A percentile compares a stretch with the other conserved stretches of the same genome.
Evolutionary conservation across 108 stramenopile genomes (phyloP).

Genomic region (Nitzschia putrida): DNA sequence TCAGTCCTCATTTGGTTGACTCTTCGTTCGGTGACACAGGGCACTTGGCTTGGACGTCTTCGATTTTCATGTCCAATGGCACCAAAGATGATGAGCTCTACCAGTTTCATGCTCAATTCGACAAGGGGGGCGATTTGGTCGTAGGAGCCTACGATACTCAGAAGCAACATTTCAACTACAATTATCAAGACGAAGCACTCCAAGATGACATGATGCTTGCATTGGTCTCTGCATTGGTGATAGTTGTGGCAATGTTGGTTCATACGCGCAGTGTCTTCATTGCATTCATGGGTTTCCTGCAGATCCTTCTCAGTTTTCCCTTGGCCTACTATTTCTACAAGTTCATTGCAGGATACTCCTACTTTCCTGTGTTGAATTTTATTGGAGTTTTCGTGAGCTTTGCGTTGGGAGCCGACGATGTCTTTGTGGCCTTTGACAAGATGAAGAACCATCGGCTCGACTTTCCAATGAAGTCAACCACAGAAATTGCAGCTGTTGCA

Average conservation of each 20-base stretch:
- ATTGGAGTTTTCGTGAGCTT: conserved; percentile 53
- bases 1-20: conserved; percentile 2
- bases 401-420: conserved; percentile 55
- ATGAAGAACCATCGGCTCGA: conserved; percentile 47
- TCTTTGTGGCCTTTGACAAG: conserved; percentile 50
- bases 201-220: conserved; percentile 40
- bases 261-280: conserved; percentile 49
- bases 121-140: conserved; percentile 18
- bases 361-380: conserved; percentile 58
- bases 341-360: conserved; percentile 37
- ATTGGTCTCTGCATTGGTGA: conserved; percentile 27
- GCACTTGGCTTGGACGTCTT: conserved; percentile 27
- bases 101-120: conserved; percentile 16
- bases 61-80: conserved; percentile 32
- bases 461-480: conserved; percentile 29
- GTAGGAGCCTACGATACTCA: conserved; percentile 41
- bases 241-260: conserved; percentile 39
- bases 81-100: conserved; percentile 29
- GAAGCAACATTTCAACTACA: conserved; percentile 34
- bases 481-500: conserved; percentile 44
- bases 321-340: conserved; percentile 49
- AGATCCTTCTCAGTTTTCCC: conserved; percentile 49
- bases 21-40: neutral
- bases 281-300: conserved; percentile 39
- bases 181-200: neutral